Percentiles rank a stretch among this genome's conserved stretches.
phyloP scores from a whole-genome alignment of 192 early-diverging fungal species.

The Neocallimastix lanati region DNA sequence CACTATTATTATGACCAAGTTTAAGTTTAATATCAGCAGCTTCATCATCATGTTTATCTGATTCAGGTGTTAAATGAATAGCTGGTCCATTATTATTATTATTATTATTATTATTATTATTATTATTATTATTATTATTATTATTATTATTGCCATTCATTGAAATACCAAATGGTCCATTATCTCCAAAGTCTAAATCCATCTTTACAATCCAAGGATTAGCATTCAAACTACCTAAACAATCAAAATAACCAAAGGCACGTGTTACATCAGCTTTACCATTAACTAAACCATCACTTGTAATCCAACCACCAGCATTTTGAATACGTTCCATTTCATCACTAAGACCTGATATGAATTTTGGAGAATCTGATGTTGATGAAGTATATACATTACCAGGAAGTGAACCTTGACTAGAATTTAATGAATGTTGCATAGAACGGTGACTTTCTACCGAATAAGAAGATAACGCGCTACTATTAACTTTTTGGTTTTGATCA shows the following conservation, averaged over 20 bases:
- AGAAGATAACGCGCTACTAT: background rate
- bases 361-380: constrained; percentile 49
- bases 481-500: background rate
- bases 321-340: constrained; percentile 52
- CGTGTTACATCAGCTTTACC: constrained; percentile 55
- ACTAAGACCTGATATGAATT: constrained; percentile 10
- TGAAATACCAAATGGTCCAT: too few species aligned
- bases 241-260: constrained; percentile 71
- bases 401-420: background rate
- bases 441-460: background rate
- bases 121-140: too few species aligned
- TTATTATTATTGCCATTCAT: too few species aligned
- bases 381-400: constrained; percentile 17
- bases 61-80: constrained; percentile 47
- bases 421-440: background rate
- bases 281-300: constrained; percentile 51
- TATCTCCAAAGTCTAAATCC: constrained; percentile 57
- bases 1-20: constrained; percentile 2
- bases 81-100: constrained; percentile 12
- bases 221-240: constrained; percentile 64
- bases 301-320: constrained; percentile 61
- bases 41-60: background rate
- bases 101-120: too few species aligned
- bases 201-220: constrained; percentile 59
- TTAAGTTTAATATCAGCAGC: background rate